A percentile compares a stretch with the other conserved stretches of the same genome.
phyloP scores from a whole-genome alignment of 228 moss, liverwort and hornwort species.

The Sphagnum magellanicum region DNA sequence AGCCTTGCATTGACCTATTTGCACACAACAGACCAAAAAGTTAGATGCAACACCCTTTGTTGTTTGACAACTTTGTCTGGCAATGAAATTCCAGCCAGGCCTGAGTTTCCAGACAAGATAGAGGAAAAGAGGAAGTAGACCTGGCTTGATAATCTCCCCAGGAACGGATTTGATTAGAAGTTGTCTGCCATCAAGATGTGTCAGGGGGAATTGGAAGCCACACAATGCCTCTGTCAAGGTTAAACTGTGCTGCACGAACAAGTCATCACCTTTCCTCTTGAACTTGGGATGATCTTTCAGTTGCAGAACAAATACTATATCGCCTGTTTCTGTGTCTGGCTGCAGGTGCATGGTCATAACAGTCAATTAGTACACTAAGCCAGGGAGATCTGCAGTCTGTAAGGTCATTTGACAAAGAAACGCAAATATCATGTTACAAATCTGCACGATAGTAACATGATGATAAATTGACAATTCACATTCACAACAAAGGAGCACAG shows the following conservation, averaged over 20 bases:
- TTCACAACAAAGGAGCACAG: neutral
- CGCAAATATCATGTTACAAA: neutral
- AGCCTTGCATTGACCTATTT: constrained; percentile 25
- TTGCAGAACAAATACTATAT: constrained; percentile 41
- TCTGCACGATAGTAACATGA: neutral
- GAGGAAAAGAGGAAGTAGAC: neutral
- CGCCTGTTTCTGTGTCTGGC: constrained; percentile 38
- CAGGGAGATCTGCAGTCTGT: neutral
- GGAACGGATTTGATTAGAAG: constrained; percentile 21
- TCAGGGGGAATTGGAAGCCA: constrained; percentile 29
- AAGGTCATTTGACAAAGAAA: neutral
- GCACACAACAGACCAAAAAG: neutral
- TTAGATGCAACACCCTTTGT: no score
- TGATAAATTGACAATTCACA: neutral
- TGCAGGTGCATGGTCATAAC: neutral
- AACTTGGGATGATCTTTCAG: constrained; percentile 35
- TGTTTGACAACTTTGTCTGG: no score
- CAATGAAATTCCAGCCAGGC: no score
- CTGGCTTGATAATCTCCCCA: constrained; percentile 20
- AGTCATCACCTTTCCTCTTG: constrained; percentile 24
- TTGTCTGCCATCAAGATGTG: constrained; percentile 23
- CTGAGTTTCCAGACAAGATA: neutral
- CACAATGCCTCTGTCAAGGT: constrained; percentile 27
- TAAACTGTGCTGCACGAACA: constrained; percentile 29
- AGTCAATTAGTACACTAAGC: neutral